Conservation (phyloP, 2,329 filamentous ascomycete species). For the Neophaeococcomyces aloes region DNA sequence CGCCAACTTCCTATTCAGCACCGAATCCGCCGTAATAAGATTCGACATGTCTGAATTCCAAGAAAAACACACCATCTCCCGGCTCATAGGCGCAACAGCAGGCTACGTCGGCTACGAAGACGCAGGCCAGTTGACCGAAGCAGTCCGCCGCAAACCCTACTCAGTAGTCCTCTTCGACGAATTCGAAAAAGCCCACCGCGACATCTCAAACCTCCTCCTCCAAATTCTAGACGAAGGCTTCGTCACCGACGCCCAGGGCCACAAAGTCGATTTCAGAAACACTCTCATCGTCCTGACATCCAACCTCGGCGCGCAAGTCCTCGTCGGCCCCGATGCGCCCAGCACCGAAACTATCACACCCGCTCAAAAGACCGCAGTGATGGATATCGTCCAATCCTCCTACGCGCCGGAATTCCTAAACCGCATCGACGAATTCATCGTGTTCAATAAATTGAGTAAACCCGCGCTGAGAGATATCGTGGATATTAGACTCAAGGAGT, state of each 20-base stretch:
- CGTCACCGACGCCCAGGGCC: conserved; percentile 87
- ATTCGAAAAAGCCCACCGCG: conserved; percentile 93
- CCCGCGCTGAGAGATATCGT: conserved; percentile 80
- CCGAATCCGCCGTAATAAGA: conserved; percentile 76
- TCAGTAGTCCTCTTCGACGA: conserved; percentile 92
- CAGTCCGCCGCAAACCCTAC: conserved; percentile 87
- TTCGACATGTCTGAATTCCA: conserved; percentile 99
- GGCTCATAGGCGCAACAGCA: conserved; percentile 83
- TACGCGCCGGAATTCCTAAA: conserved; percentile 94
- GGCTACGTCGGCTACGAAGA: conserved; percentile 97
- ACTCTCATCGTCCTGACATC: conserved; percentile 94
- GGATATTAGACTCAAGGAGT: conserved; percentile 76
- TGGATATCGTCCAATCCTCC: conserved; percentile 67
- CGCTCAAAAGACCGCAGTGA: conserved; percentile 65
- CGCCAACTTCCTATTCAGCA: conserved; percentile 85
- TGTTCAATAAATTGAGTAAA: conserved; percentile 78
- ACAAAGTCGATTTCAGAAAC: conserved; percentile 94
- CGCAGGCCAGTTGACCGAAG: conserved; percentile 89
- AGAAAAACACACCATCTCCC: conserved; percentile 90
- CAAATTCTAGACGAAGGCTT: conserved; percentile 96
- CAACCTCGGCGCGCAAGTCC: conserved; percentile 84
- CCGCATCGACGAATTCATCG: conserved; percentile 89
- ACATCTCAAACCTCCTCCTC: conserved; percentile 82
- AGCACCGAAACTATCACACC: conserved; percentile 56
- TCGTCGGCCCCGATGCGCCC: conserved; percentile 58